Percentiles rank a stretch among this genome's conserved stretches.
Conservation (phyloP, 768 basidiomycete genomes). For the Lactarius vividus region DNA sequence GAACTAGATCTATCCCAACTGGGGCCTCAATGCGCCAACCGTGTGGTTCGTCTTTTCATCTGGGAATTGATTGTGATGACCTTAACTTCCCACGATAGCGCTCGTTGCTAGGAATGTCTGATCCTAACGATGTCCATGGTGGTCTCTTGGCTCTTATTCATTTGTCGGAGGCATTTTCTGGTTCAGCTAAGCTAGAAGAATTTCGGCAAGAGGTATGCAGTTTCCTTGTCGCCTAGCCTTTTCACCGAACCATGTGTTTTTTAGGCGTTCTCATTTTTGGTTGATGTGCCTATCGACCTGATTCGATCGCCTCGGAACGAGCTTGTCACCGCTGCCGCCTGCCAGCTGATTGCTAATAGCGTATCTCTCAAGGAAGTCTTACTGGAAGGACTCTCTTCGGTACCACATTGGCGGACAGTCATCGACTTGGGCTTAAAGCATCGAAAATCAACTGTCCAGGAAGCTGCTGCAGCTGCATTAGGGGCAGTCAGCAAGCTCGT, state of each 20-base stretch:
- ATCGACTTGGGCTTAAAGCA: constrained; percentile 74
- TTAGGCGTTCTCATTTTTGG: constrained; percentile 67
- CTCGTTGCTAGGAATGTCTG: constrained; percentile 57
- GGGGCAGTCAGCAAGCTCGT: constrained; percentile 63
- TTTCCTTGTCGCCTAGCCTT: background rate
- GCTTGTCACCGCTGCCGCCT: constrained; percentile 67
- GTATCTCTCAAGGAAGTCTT: constrained; percentile 57
- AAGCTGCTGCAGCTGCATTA: constrained; percentile 71
- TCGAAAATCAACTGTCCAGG: constrained; percentile 60
- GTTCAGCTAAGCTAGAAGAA: constrained; percentile 26
- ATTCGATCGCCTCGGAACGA: constrained; percentile 68
- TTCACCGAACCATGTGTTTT: constrained; percentile 1
- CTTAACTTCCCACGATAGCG: constrained; percentile 39
- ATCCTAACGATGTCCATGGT: constrained; percentile 76
- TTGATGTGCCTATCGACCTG: constrained; percentile 52
- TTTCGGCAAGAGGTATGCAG: constrained; percentile 44
- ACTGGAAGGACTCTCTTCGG: constrained; percentile 40
- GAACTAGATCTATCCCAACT: constrained; percentile 53
- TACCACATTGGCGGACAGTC: constrained; percentile 64
- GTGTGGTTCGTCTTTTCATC: constrained; percentile 47
- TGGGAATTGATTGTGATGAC: constrained; percentile 25
- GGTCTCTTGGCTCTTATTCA: constrained; percentile 71
- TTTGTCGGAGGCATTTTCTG: constrained; percentile 59
- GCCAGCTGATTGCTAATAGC: constrained; percentile 62
- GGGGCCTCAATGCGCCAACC: constrained; percentile 47